These are phyloP conservation scores for Kazachstania bromeliacearum DNA, from an alignment of 805 yeast genomes.

Conservation along the genomic window DNA sequence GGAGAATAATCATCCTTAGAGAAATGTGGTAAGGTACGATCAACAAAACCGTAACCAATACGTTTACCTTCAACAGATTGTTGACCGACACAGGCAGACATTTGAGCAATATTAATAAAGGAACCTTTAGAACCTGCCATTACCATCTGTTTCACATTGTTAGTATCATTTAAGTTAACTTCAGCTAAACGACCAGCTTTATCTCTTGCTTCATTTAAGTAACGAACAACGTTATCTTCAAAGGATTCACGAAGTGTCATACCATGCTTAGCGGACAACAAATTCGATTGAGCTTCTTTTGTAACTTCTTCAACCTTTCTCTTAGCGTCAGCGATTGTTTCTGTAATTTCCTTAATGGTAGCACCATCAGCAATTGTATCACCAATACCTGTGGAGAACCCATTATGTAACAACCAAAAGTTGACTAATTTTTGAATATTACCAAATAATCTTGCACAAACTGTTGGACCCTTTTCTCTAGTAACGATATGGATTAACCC, in stretches of 20 bases:
- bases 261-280: constrained; percentile 94
- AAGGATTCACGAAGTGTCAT: constrained; percentile 98
- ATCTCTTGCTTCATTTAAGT: constrained; percentile 96
- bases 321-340: constrained; percentile 88
- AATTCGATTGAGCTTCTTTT: constrained; percentile 81
- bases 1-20: constrained; percentile 98
- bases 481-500: constrained; percentile 95
- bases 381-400: constrained; percentile 98
- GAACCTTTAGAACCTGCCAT: constrained; percentile 99
- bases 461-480: constrained; percentile 91
- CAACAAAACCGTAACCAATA: constrained; percentile 94
- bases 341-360: constrained; percentile 89
- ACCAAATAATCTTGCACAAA: constrained; percentile 85
- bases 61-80: constrained; percentile 99
- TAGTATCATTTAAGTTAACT: constrained; percentile 84
- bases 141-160: constrained; percentile 98
- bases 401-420: constrained; percentile 92
- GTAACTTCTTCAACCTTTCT: constrained; percentile 90
- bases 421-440: constrained; percentile 91
- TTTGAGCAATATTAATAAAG: constrained; percentile 94
- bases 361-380: constrained; percentile 98
- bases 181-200: constrained; percentile 98
- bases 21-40: constrained; percentile 94
- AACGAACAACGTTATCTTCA: constrained; percentile 93
- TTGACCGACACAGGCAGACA: constrained; percentile 99